Base-by-base conservation (phyloP, 1,139 yeast species). In the Hanseniaspora uvarum region DNA sequence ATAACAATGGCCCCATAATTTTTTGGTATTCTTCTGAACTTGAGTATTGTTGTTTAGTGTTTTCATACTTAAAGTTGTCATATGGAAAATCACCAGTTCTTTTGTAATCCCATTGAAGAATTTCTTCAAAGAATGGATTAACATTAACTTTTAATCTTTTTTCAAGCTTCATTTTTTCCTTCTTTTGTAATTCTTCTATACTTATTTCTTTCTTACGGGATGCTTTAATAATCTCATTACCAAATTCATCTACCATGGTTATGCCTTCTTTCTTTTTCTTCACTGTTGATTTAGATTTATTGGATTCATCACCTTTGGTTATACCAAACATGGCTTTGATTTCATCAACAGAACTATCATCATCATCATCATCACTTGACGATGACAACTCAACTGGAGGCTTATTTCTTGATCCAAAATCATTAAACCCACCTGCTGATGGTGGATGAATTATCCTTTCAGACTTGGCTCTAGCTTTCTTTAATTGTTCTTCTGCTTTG, bases 351-450 rank as follows among this genome's bases (percentile, higher is more conserved):
- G 50, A 52, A 33, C 50, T 39, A 16, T 47, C 55, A 14, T 49
- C 48, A 5, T 47, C 55, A 14, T 49, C 48, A 5, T 49, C 53
- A 16, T 44, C 50, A 46, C 43, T 45, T 2, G 53, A 50, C 5
- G 53, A 50, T 11, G 48, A 43, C 10, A 33, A 6, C 26, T 19
- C 24, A 14, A 26, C 43, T 31, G 37, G 8, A 10, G 23, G n/a
- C 14, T n/a, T 44, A 11, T 19, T 31, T 19, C 57, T 58, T 46
- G 61, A 61, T 11, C 61, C 55, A 57, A 69, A 72, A 7, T 72
- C 61, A 63, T 87, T 85, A 67, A 87, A 89, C 0, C 95, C 96
- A 1, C 95, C 79, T 0, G 89, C 86, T 52, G 95, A 73, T 1
- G 96, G 78, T 2, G 95, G 84, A 47, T 69, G 83, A 58, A 70